A percentile compares a stretch with the other conserved stretches of the same genome.
phyloP scores from a whole-genome alignment of 148 eudicot species.

The Nepenthes gracilis region DNA sequence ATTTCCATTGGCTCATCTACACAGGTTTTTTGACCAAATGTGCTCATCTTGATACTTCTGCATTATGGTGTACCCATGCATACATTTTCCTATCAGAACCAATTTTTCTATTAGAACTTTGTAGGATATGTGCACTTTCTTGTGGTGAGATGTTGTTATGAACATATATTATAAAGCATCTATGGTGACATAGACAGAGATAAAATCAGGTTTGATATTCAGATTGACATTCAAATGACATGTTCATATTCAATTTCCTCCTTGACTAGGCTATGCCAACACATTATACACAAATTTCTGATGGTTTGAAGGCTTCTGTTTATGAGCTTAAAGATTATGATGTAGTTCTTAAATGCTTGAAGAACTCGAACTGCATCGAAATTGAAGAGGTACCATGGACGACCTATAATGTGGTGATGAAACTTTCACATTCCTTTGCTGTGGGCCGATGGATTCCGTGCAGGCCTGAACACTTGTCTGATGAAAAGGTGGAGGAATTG shows the following conservation, averaged over 20 bases:
- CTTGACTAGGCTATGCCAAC: constrained; percentile 42
- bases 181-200: background rate
- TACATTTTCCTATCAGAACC: too few relatives aligned
- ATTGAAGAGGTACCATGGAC: constrained; percentile 89
- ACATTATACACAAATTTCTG: constrained; percentile 77
- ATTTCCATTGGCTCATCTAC: too few relatives aligned
- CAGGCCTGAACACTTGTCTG: constrained; percentile 85
- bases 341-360: constrained; percentile 58
- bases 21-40: too few relatives aligned
- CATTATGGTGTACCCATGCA: too few relatives aligned
- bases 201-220: background rate
- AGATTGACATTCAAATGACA: background rate
- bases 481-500: constrained; percentile 73
- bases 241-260: background rate
- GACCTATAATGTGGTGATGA: constrained; percentile 67
- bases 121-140: too few relatives aligned
- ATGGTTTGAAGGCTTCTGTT: constrained; percentile 71
- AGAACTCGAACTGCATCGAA: constrained; percentile 48
- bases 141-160: too few relatives aligned
- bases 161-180: background rate
- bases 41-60: too few relatives aligned
- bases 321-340: constrained; percentile 71
- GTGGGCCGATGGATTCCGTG: constrained; percentile 74
- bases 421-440: constrained; percentile 46
- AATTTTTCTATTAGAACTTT: too few relatives aligned